These are phyloP conservation scores for Multifurca ochricompacta DNA, from an alignment of 768 basidiomycete species.

Conservation along the genomic window DNA sequence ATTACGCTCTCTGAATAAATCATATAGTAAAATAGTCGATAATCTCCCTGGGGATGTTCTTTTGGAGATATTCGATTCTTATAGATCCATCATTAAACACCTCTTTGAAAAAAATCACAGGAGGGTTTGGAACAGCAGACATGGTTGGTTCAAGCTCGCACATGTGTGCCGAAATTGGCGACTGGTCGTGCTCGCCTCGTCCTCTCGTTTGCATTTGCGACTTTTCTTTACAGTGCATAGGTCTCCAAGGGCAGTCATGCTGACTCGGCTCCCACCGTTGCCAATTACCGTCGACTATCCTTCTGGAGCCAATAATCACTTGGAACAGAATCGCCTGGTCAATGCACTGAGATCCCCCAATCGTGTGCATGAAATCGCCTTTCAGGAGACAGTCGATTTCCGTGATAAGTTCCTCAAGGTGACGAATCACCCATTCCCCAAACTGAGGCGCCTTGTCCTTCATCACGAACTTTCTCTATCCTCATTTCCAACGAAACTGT, in stretches of 20 bases:
- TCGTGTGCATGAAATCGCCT: background rate
- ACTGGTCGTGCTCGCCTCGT: background rate
- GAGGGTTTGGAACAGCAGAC: background rate
- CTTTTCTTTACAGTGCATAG: background rate
- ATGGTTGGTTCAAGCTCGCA: constrained; percentile 5
- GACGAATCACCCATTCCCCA: background rate
- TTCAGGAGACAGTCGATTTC: background rate
- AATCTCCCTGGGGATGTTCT: background rate
- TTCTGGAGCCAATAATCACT: too few relatives aligned
- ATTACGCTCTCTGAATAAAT: too few relatives aligned
- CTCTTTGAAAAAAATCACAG: background rate
- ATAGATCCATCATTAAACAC: too few relatives aligned
- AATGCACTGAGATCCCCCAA: background rate
- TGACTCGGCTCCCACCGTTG: background rate
- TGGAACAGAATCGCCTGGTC: background rate
- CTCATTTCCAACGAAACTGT: too few relatives aligned
- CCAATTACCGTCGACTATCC: background rate
- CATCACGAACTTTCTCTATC: too few relatives aligned
- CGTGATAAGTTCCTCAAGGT: background rate
- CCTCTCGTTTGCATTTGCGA: background rate
- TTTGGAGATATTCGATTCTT: background rate
- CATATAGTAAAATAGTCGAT: too few relatives aligned
- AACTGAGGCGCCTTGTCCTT: background rate
- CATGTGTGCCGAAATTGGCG: constrained; percentile 6
- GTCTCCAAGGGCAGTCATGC: background rate